phyloP scores from a whole-genome alignment of 2,329 filamentous ascomycete species.

The Atkinsonella hypoxylon region DNA sequence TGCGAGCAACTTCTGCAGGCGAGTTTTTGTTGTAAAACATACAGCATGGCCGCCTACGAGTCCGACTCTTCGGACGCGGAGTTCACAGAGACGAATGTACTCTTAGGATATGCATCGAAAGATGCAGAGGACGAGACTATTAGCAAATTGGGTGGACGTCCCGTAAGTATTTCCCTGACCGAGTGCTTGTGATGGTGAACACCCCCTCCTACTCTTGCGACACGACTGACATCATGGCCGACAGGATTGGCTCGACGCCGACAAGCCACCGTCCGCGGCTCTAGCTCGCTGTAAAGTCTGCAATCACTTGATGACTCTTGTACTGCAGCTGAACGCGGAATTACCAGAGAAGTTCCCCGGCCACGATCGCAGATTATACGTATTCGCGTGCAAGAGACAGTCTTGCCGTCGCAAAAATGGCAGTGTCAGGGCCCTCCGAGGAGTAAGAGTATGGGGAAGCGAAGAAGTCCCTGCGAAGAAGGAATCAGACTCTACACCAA shows the following conservation, averaged over 20 bases:
- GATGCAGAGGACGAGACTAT: conserved; percentile 71
- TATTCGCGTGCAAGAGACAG: conserved; percentile 71
- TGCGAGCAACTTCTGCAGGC: no score
- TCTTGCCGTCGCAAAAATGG: conserved; percentile 73
- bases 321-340: conserved; percentile 86
- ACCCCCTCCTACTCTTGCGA: not conserved
- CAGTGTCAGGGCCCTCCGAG: conserved; percentile 65
- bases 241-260: conserved; percentile 74
- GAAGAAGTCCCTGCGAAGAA: conserved; percentile 21
- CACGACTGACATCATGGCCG: not conserved
- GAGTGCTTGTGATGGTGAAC: not conserved
- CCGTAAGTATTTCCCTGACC: conserved; percentile 43
- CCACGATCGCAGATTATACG: conserved; percentile 78
- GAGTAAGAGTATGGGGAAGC: conserved; percentile 43
- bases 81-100: conserved; percentile 72
- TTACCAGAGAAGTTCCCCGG: conserved; percentile 75
- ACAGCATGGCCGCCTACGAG: conserved; percentile 63
- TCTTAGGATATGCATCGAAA: conserved; percentile 78
- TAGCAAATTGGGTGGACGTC: conserved; percentile 76
- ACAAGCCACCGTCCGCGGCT: conserved; percentile 57
- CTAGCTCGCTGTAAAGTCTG: conserved; percentile 81
- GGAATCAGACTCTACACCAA: conserved; percentile 19
- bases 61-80: conserved; percentile 69
- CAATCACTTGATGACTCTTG: conserved; percentile 68
- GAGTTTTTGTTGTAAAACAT: not conserved